Percentiles rank a stretch among this genome's conserved stretches.
These are phyloP conservation scores for Heritiera fomes DNA, from an alignment of 345 rosid genomes.

Conservation along the genomic window DNA sequence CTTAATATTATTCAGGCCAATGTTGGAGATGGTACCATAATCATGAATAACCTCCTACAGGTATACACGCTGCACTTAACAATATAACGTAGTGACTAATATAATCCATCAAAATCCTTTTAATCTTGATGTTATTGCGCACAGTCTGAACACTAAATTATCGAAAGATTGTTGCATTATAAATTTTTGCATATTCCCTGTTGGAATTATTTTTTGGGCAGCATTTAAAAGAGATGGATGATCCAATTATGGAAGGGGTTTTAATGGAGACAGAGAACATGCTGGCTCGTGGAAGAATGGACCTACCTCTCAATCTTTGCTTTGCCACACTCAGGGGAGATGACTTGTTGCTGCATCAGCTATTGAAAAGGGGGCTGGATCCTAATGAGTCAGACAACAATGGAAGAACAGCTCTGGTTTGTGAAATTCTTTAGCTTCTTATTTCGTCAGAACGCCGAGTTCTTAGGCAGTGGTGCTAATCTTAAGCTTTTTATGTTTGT, in stretches of 20 bases:
- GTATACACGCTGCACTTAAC: constrained; percentile 29
- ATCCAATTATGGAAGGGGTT: constrained; percentile 69
- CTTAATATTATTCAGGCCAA: constrained; percentile 61
- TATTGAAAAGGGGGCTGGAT: too few relatives aligned
- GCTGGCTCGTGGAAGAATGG: constrained; percentile 44
- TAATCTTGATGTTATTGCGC: background rate
- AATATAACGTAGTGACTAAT: background rate
- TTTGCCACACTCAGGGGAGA: too few relatives aligned
- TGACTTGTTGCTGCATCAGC: constrained; percentile 19
- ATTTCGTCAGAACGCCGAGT: too few relatives aligned
- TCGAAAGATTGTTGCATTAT: background rate
- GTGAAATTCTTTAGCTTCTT: constrained; percentile 15
- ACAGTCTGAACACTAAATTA: background rate
- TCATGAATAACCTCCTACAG: constrained; percentile 93
- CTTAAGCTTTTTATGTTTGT: background rate
- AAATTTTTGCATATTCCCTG: background rate
- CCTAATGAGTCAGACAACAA: too few relatives aligned
- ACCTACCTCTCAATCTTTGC: too few relatives aligned
- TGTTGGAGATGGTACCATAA: constrained; percentile 53
- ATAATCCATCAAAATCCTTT: background rate
- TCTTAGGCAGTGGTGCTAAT: background rate
- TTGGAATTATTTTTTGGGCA: constrained; percentile 27
- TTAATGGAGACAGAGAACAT: constrained; percentile 69
- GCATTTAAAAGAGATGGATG: constrained; percentile 73
- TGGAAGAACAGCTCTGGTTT: constrained; percentile 35